A percentile compares a stretch with the other conserved stretches of the same genome.
phyloP scores from a whole-genome alignment of 1,139 yeast species.

The Pichia terricola region DNA sequence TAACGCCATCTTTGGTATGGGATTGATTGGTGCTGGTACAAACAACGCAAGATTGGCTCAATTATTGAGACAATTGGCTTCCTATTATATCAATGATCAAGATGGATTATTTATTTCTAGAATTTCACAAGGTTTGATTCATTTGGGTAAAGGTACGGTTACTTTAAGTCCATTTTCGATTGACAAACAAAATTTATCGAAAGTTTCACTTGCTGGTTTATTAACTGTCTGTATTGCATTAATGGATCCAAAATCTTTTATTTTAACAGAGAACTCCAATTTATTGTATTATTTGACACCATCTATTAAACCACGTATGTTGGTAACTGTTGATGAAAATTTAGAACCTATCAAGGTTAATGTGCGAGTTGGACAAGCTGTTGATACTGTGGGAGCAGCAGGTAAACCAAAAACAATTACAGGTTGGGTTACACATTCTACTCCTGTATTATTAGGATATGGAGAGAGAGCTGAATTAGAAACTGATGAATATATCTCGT shows the following conservation, averaged over 20 bases:
- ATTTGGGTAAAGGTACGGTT: conserved; percentile 91
- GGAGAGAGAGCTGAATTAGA: conserved; percentile 98
- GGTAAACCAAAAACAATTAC: conserved; percentile 98
- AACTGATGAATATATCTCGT: conserved; percentile 82
- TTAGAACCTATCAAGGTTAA: conserved; percentile 86
- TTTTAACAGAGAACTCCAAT: conserved; percentile 48
- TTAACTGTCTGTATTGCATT: conserved; percentile 78
- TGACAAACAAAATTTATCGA: conserved; percentile 80
- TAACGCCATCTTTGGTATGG: conserved; percentile 95
- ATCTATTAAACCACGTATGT: conserved; percentile 87
- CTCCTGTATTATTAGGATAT: conserved; percentile 86
- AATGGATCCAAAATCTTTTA: conserved; percentile 70
- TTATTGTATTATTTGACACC: conserved; percentile 80
- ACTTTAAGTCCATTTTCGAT: conserved; percentile 83
- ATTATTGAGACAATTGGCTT: conserved; percentile 85
- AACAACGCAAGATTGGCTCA: conserved; percentile 97
- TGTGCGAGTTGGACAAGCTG: conserved; percentile 98
- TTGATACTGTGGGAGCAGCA: conserved; percentile 97
- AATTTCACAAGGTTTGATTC: conserved; percentile 89
- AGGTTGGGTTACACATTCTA: conserved; percentile 98
- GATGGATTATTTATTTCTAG: conserved; percentile 90
- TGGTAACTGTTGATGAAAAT: conserved; percentile 85
- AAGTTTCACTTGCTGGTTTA: conserved; percentile 83
- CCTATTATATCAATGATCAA: conserved; percentile 84
- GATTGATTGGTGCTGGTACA: conserved; percentile 97